A percentile compares a stretch with the other conserved stretches of the same genome.
phyloP scores from a whole-genome alignment of 129 eudicot species.

The Rutidosis leptorrhynchoides region DNA sequence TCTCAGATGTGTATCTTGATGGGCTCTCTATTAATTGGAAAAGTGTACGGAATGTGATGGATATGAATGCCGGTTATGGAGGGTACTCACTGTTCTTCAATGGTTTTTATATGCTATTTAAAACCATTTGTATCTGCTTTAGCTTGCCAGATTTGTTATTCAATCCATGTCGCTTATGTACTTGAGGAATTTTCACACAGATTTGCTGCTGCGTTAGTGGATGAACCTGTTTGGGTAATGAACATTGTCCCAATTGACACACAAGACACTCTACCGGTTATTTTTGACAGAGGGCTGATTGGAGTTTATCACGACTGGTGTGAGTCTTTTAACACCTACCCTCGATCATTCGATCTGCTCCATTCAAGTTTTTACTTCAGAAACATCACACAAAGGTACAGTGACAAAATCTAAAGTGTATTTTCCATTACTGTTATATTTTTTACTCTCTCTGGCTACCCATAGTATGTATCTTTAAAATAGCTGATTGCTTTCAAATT shows the following conservation, averaged over 20 bases:
- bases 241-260: slow-evolving; percentile 77
- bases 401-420: too few relatives aligned
- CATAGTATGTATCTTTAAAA: too few relatives aligned
- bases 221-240: slow-evolving; percentile 89
- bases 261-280: slow-evolving; percentile 68
- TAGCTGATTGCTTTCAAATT: too few relatives aligned
- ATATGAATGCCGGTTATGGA: slow-evolving; percentile 97
- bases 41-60: slow-evolving; percentile 82
- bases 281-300: slow-evolving; percentile 89
- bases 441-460: too few relatives aligned
- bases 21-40: slow-evolving; percentile 71
- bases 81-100: too few relatives aligned
- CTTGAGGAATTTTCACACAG: slow-evolving; percentile 28
- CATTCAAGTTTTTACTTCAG: slow-evolving; percentile 80
- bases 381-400: slow-evolving; percentile 70
- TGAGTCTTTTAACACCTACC: slow-evolving; percentile 84
- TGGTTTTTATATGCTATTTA: too few relatives aligned
- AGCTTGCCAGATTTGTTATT: not conserved
- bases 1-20: slow-evolving; percentile 60
- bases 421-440: too few relatives aligned
- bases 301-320: slow-evolving; percentile 97
- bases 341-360: slow-evolving; percentile 82
- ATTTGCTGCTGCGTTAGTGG: slow-evolving; percentile 80
- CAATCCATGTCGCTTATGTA: too few relatives aligned
- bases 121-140: too few relatives aligned